Evolutionary conservation across 2,329 filamentous ascomycete species (phyloP).

Genomic region (Leptodontidium sp.): DNA sequence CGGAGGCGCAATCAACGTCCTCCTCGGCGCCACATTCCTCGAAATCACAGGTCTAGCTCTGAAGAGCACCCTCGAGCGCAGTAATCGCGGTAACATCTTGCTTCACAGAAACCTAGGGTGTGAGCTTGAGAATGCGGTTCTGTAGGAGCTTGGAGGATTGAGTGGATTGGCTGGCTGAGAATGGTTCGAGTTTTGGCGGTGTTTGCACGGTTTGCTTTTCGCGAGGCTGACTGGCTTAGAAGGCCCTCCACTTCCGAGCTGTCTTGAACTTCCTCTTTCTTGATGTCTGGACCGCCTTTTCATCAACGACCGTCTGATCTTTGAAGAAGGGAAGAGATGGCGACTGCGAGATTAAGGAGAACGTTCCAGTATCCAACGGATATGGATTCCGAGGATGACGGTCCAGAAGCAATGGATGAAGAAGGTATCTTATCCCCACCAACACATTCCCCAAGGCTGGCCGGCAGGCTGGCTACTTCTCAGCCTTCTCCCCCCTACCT

Average conservation of each 20-base stretch:
- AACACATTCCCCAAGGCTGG: background rate
- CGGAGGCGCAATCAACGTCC: slow-evolving; percentile 63
- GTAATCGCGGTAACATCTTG: slow-evolving; percentile 45
- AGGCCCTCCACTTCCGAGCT: too few species aligned
- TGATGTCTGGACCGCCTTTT: background rate
- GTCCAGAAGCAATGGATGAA: slow-evolving; percentile 75
- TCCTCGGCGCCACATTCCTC: slow-evolving; percentile 45
- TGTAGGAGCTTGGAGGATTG: slow-evolving; percentile 10
- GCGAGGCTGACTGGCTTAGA: slow-evolving; percentile 27
- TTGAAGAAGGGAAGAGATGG: slow-evolving; percentile 11
- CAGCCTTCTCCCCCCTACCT: slow-evolving; percentile 17
- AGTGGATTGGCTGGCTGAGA: slow-evolving; percentile 7
- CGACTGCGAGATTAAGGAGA: slow-evolving; percentile 71
- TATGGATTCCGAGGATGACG: slow-evolving; percentile 58
- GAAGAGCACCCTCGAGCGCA: slow-evolving; percentile 40
- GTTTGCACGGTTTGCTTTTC: slow-evolving; percentile 33
- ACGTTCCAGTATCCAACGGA: slow-evolving; percentile 80
- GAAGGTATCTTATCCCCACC: slow-evolving; percentile 60
- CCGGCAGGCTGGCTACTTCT: background rate
- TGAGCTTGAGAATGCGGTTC: background rate
- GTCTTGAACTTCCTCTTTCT: too few species aligned
- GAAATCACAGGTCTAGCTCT: slow-evolving; percentile 29
- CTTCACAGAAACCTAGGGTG: background rate
- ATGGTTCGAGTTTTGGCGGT: slow-evolving; percentile 22
- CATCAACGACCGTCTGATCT: too few species aligned